Percentiles rank a stretch among this genome's conserved stretches.
Evolutionary conservation across 352 stramenopile genomes (phyloP).

Genomic region (Globisporangium uncinulatum): DNA sequence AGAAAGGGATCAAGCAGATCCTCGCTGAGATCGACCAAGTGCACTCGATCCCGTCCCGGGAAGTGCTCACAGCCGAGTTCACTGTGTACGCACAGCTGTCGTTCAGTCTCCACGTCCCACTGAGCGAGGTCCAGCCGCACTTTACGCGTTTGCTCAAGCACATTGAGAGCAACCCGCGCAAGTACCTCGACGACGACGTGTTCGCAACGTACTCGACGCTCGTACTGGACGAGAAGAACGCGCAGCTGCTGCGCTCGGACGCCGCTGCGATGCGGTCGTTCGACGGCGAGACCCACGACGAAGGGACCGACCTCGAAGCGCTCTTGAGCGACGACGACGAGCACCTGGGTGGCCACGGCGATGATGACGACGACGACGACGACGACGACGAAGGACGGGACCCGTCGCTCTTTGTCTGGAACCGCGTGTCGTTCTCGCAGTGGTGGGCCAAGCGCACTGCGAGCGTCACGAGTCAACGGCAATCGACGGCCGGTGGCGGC

Average conservation of each 20-base stretch:
- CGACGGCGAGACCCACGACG: conserved; percentile 44
- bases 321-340: conserved; percentile 73
- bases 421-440: conserved; percentile 69
- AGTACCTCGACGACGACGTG: conserved; percentile 86
- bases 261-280: conserved; percentile 13
- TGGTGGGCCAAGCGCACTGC: conserved; percentile 65
- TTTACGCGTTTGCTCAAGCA: conserved; percentile 81
- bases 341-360: conserved; percentile 12
- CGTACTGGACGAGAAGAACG: conserved; percentile 62
- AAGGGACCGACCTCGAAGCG: conserved; percentile 56
- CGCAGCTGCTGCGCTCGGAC: conserved; percentile 9
- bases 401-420: conserved; percentile 56
- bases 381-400: conserved; percentile 19
- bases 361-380: conserved; percentile 21
- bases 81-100: conserved; percentile 87
- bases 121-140: conserved; percentile 79
- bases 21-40: conserved; percentile 74
- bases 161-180: conserved; percentile 85
- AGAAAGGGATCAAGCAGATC: conserved; percentile 57
- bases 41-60: conserved; percentile 70
- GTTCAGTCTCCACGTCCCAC: conserved; percentile 82
- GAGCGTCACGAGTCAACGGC: background rate
- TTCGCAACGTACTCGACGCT: conserved; percentile 72
- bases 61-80: conserved; percentile 88
- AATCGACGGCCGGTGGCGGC: background rate